These are phyloP conservation scores for Boletus vermiculosoides DNA, from an alignment of 768 basidiomycete genomes.

Conservation along the genomic window DNA sequence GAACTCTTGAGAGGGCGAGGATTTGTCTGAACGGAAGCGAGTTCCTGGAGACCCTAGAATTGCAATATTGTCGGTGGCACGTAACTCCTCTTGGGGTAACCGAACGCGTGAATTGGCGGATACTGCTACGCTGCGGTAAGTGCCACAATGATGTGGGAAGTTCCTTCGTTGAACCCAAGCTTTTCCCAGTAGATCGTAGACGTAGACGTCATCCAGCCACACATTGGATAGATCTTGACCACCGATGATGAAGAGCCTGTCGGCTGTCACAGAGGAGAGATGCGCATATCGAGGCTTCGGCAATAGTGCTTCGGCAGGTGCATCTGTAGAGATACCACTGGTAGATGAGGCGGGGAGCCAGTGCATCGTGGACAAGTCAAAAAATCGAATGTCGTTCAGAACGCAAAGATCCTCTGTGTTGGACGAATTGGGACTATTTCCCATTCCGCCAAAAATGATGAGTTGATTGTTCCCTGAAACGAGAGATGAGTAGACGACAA, in stretches of 20 bases:
- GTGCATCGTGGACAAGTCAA: conserved; percentile 64
- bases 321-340: conserved; percentile 31
- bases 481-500: conserved; percentile 13
- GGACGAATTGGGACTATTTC: conserved; percentile 66
- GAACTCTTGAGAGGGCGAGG: conserved; percentile 43
- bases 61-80: conserved; percentile 39
- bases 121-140: conserved; percentile 91
- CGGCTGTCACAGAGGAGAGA: conserved; percentile 81
- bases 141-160: conserved; percentile 93
- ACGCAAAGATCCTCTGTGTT: conserved; percentile 84
- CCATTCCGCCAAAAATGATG: conserved; percentile 95
- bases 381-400: conserved; percentile 89
- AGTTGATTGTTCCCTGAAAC: conserved; percentile 77
- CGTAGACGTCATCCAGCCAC: conserved; percentile 91
- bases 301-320: conserved; percentile 46
- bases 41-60: conserved; percentile 54
- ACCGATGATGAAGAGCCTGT: conserved; percentile 87
- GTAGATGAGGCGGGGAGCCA: conserved; percentile 61
- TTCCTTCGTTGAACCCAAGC: conserved; percentile 78
- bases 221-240: conserved; percentile 93
- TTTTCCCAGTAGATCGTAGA: conserved; percentile 73
- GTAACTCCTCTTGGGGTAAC: conserved; percentile 59
- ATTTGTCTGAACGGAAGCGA: conserved; percentile 54
- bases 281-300: conserved; percentile 95
- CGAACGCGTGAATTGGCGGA: conserved; percentile 69